Base-by-base conservation (phyloP, 75 land plant genomes). In the Sequoia sempervirens region DNA sequence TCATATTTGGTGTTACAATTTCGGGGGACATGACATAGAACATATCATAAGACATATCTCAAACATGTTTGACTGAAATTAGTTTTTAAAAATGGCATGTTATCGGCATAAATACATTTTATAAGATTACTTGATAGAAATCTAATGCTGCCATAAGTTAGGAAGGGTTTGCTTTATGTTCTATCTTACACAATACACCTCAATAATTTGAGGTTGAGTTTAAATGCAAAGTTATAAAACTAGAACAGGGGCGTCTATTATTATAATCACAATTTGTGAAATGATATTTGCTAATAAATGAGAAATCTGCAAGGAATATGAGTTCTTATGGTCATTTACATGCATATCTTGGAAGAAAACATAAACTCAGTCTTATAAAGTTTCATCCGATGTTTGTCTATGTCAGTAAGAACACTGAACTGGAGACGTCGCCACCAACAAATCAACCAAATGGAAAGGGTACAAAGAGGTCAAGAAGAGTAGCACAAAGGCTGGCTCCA, bases 391-490 rank as follows among this genome's bases (percentile, higher is more conserved):
- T 78, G 32, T 78, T 78, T 47, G 45, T n/a, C 26, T 45, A 45
- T 70, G 36, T 78, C 80, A 45, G 50, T 45, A 78, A 32, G 15
- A 78, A 78, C 13, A 10, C 30, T n/a, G 80, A 78, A 78, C 13
- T 47, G 13, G 80, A 78, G 80, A 45, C 28, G 45, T 78, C 45
- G 45, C 80, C 30, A 12, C 30, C 82, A 10, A 34, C 69, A 34
- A 58, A 81, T 81, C 68, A 30, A 20, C 82, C 82, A 81, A 64
- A 73, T 82, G 85, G 37, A 10, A 81, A 32, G 82, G 90, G 83
- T 47, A 83, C 86, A 3, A 89, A 89, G 84, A 85, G 90, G 56
- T 85, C 91, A 37, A 90, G 85, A 84, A 87, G 89, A 61, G 87
- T 89, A 54, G 90, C 90, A 28, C 87, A 83, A 80, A 74, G 81